A percentile compares a stretch with the other conserved stretches of the same genome.
These are phyloP conservation scores for Aspergillus uvarum DNA, from an alignment of 2,329 filamentous ascomycete species.

Conservation along the genomic window DNA sequence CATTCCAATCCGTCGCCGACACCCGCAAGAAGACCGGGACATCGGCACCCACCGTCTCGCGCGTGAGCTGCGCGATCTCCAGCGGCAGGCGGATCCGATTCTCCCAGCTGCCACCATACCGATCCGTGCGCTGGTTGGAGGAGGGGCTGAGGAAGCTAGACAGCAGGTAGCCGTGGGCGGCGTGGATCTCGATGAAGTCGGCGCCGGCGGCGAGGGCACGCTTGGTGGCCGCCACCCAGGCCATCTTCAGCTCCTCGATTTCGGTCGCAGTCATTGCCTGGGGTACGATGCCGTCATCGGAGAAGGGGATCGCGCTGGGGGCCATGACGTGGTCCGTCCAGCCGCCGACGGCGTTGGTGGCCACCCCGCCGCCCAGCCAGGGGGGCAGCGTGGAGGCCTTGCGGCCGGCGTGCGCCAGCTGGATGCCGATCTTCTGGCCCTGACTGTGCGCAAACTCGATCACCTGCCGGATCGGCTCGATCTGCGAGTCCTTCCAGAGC, in stretches of 20 bases:
- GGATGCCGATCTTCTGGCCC: conserved; percentile 72
- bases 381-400: conserved; percentile 61
- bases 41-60: too few species aligned
- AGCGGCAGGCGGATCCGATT: conserved; percentile 12
- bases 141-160: conserved; percentile 27
- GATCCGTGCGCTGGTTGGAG: conserved; percentile 25
- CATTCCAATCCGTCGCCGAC: too few species aligned
- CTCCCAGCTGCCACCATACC: conserved; percentile 22
- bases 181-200: conserved; percentile 33
- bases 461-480: conserved; percentile 66
- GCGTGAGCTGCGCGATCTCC: conserved; percentile 5
- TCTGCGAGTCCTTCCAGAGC: conserved; percentile 78
- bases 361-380: conserved; percentile 36
- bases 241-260: conserved; percentile 33
- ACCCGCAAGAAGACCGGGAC: too few species aligned
- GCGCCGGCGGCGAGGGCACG: conserved; percentile 36
- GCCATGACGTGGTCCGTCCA: conserved; percentile 37
- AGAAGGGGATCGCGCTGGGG: conserved; percentile 13
- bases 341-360: conserved; percentile 55
- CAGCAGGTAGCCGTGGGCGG: conserved; percentile 29
- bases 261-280: conserved; percentile 30
- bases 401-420: conserved; percentile 75
- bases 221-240: conserved; percentile 26
- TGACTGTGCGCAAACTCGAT: conserved; percentile 80
- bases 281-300: conserved; percentile 1